phyloP scores from a whole-genome alignment of 2,329 filamentous ascomycete genomes.

The Penicillium sumatraense region DNA sequence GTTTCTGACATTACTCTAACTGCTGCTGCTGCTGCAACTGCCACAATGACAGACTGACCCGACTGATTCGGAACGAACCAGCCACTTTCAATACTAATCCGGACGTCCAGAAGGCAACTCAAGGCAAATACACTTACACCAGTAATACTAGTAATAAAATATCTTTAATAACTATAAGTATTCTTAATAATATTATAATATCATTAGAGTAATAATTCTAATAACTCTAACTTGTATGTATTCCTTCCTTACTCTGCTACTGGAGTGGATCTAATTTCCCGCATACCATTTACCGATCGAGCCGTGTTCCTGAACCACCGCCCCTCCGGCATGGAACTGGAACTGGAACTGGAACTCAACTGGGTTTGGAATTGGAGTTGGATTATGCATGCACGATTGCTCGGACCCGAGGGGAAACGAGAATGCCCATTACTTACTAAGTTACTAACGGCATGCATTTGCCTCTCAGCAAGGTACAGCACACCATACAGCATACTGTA shows the following conservation, averaged over 20 bases:
- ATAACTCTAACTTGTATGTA: no score
- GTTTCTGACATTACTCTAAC: no score
- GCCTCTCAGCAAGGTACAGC: constrained; percentile 13
- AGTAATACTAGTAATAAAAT: background rate
- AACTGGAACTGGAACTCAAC: no score
- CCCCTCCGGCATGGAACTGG: background rate
- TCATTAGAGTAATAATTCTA: no score
- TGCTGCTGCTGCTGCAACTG: no score
- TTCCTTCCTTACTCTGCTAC: no score
- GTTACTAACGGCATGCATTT: constrained; percentile 10
- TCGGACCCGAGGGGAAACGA: constrained; percentile 4
- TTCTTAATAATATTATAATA: no score
- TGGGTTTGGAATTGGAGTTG: constrained; percentile 8
- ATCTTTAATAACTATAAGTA: no score
- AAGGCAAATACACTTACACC: no score
- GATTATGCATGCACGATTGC: constrained; percentile 9
- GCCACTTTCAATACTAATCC: constrained; percentile 10
- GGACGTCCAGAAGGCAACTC: no score
- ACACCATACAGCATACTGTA: no score
- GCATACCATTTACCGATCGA: constrained; percentile 3
- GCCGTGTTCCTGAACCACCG: constrained; percentile 1
- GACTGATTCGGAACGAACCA: constrained; percentile 4
- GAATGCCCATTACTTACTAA: constrained; percentile 10
- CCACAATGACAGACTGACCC: no score
- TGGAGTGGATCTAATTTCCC: constrained; percentile 9